Percentiles rank a stretch among this genome's conserved stretches.
Conservation (phyloP, 139 green algal species). For the Mychonastes homosphaera region DNA sequence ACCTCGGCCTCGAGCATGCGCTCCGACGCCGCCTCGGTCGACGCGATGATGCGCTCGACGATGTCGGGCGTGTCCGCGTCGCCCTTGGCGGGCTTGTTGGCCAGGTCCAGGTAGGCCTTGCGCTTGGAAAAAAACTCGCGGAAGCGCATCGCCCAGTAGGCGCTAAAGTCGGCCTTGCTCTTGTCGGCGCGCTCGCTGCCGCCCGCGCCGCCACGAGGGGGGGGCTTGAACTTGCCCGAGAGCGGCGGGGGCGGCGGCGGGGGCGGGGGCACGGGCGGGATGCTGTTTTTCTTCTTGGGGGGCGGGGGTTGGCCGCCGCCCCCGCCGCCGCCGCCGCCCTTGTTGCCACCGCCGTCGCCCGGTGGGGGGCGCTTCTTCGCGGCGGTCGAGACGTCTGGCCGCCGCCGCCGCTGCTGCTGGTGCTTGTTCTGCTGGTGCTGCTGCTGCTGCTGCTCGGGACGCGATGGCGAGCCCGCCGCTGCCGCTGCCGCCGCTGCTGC, state of each 20-base stretch:
- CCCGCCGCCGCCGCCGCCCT: neutral
- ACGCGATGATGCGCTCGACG: slow-evolving; percentile 4
- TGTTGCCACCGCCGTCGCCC: neutral
- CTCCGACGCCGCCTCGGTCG: slow-evolving; percentile 11
- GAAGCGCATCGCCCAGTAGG: slow-evolving; percentile 34
- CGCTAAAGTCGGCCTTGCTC: slow-evolving; percentile 41
- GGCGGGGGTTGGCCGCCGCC: neutral
- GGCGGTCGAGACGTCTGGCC: neutral
- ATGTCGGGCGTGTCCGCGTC: slow-evolving; percentile 10
- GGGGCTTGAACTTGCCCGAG: no score
- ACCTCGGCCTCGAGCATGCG: no score
- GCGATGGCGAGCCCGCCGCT: no score
- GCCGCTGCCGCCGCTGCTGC: neutral
- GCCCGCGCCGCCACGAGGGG: no score
- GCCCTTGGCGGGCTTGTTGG: slow-evolving; percentile 3
- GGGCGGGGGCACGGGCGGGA: no score
- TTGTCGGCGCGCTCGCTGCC: slow-evolving; percentile 1
- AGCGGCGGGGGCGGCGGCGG: no score
- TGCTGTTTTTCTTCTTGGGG: slow-evolving; percentile 11
- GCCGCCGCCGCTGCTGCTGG: neutral
- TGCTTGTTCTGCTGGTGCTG: neutral
- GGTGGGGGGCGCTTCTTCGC: no score
- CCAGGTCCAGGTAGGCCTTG: slow-evolving; percentile 27
- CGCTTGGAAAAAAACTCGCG: slow-evolving; percentile 34
- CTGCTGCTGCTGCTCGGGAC: neutral